These are phyloP conservation scores for Sisymbrium altissimum DNA, from an alignment of 345 rosid species.

Conservation along the genomic window DNA sequence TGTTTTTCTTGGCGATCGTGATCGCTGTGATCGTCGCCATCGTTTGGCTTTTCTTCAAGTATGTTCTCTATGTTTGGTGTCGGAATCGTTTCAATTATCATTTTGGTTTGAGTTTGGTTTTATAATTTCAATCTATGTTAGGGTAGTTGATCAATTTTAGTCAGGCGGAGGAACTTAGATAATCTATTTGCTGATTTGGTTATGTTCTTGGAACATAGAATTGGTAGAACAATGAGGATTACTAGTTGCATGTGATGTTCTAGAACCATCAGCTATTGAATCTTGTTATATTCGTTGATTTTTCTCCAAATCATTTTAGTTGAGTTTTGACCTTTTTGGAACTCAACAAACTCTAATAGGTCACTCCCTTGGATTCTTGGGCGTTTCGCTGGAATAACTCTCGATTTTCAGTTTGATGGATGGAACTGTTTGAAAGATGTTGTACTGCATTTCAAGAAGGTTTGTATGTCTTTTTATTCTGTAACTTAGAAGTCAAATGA, in stretches of 20 bases:
- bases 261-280: too few species aligned
- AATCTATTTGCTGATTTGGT: too few species aligned
- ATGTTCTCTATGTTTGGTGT: background rate
- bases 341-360: constrained; percentile 30
- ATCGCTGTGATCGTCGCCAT: constrained; percentile 23
- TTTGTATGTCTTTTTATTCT: constrained; percentile 17
- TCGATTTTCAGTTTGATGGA: constrained; percentile 65
- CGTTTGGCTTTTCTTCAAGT: constrained; percentile 35
- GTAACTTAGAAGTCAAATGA: background rate
- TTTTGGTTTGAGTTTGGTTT: background rate
- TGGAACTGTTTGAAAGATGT: constrained; percentile 87
- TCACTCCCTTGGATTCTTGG: constrained; percentile 77
- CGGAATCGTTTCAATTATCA: background rate
- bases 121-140: too few species aligned
- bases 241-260: background rate
- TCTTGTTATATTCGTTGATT: background rate
- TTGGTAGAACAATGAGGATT: background rate
- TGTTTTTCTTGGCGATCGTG: constrained; percentile 15
- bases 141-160: too few species aligned
- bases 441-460: constrained; percentile 80
- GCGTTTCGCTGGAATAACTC: constrained; percentile 58
- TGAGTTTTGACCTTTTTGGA: background rate
- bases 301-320: background rate
- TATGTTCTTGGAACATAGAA: background rate
- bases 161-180: background rate